Conservation (phyloP, 306 rosid genomes). For the Biancaea sappan region DNA sequence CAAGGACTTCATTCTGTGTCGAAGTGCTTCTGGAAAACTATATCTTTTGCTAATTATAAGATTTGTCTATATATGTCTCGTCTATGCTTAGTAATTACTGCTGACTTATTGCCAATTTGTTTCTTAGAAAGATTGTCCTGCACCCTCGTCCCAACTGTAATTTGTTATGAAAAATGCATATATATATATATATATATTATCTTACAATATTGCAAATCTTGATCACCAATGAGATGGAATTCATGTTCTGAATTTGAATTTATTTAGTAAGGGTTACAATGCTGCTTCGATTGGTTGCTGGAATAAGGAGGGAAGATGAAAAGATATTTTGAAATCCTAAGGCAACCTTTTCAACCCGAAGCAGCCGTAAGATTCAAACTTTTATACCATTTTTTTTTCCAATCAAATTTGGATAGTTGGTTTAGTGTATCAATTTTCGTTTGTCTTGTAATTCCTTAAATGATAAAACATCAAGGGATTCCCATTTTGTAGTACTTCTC, state of each 20-base stretch:
- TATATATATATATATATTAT: too few species aligned
- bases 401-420: neutral
- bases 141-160: neutral
- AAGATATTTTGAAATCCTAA: constrained; percentile 15
- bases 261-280: neutral
- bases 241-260: constrained; percentile 1
- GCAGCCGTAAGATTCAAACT: constrained; percentile 4
- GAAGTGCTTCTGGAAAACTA: neutral
- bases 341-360: neutral
- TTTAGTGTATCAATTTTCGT: neutral
- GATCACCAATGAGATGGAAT: neutral
- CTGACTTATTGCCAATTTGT: neutral
- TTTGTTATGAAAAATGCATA: neutral
- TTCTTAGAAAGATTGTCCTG: neutral
- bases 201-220: neutral
- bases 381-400: neutral
- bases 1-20: neutral
- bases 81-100: neutral
- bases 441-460: neutral
- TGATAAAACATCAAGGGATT: neutral
- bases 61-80: neutral
- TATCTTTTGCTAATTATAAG: neutral
- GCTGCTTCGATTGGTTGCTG: constrained; percentile 2
- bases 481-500: neutral
- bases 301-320: neutral